Evolutionary conservation across 306 rosid species (phyloP), one percentile per base, ranked within the genome.

Genomic region (Sicyos baderoa): DNA sequence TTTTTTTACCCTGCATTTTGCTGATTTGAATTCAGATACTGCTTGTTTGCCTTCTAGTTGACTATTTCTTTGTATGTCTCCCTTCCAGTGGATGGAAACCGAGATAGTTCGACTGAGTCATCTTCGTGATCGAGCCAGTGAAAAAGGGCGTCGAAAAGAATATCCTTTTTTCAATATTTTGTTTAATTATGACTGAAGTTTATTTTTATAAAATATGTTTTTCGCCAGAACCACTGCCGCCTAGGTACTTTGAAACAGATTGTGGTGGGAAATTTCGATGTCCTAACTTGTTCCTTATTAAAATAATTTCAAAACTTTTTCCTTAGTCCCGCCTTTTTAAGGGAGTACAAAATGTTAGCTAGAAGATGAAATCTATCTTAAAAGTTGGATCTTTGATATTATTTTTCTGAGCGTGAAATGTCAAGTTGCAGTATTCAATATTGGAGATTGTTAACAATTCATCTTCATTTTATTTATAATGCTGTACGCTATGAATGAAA

Each of bases 101-200:
- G 99, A 94, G 86, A 84, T 75, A 29, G 84, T 90, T 54, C 85
- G 99, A 80, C 88, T 94, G 61, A 84, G 87, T 75, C 99, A 94
- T 81, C 99, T 94, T 78, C 88, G 99, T 74, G 99, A 94, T 79
- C 92, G 99, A 84, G 99, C 99, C 65, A 94, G 99, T 82, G 99
- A 94, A 77, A 88, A 80, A 73, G 99, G 99, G 51, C 91, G 87
- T 17, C 78, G 91, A 74, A 94, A 90, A 78, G 97, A 94, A 94
- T 94, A 94, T 94, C 99, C 99, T 94, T 89, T 74, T 76, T 27
- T 53, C 19, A 68, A 22, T 25, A 27, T 63, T n/a, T 75, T 54
- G 70, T 58, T 75, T 48, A 37, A 74, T 67, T 48, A 52, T 81
- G 7, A 32, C 5, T 58, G 54, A 59, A 49, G 56, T 25, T 49